Conservation (phyloP, 345 rosid genomes). For the Lagerstroemia speciosa region DNA sequence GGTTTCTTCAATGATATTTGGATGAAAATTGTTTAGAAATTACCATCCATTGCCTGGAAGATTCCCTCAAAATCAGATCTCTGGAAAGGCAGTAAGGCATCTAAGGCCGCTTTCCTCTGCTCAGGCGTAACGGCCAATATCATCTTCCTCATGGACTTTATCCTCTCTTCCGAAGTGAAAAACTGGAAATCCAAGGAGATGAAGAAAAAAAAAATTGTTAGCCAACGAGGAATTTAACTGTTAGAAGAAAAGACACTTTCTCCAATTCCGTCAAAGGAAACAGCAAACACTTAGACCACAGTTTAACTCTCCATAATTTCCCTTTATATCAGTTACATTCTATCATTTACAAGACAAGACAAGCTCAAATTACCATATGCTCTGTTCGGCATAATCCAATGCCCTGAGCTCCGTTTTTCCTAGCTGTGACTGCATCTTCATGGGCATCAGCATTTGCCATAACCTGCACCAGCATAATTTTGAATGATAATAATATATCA, state of each 20-base stretch:
- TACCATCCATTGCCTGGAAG: constrained; percentile 95
- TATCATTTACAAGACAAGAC: too few relatives aligned
- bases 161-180: constrained; percentile 86
- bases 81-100: constrained; percentile 74
- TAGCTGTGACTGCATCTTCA: constrained; percentile 73
- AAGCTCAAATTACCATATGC: constrained; percentile 59
- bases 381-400: constrained; percentile 94
- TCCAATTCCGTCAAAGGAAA: too few relatives aligned
- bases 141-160: constrained; percentile 88
- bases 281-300: too few relatives aligned
- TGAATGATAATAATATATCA: background rate
- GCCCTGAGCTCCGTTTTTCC: constrained; percentile 91
- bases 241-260: too few relatives aligned
- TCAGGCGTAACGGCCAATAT: constrained; percentile 85
- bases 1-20: background rate
- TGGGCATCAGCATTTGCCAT: constrained; percentile 99
- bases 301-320: too few relatives aligned
- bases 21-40: background rate
- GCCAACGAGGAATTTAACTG: too few relatives aligned
- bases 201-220: too few relatives aligned
- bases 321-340: too few relatives aligned
- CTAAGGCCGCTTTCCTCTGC: constrained; percentile 67
- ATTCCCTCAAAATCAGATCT: constrained; percentile 92
- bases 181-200: constrained; percentile 45
- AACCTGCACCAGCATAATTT: constrained; percentile 41